Evolutionary conservation across 305 asterid genomes (phyloP), one percentile per base, ranked within the genome.

Genomic region (Plantago lanceolata): DNA sequence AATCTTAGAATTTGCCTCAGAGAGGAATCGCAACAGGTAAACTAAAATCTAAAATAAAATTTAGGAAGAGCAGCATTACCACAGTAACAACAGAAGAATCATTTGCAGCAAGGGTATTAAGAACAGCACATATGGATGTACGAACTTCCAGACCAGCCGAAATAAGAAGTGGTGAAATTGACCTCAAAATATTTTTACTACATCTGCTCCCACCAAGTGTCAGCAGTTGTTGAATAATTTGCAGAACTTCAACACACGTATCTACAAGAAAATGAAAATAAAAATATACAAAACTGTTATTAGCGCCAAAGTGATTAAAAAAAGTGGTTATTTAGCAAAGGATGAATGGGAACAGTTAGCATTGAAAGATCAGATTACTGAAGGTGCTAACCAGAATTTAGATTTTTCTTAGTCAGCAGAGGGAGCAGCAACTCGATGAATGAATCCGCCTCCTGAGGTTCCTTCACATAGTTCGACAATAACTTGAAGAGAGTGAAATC

Each of bases 381-480:
- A 40, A 73, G 57, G 53, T 64, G 59, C 86, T 68, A 73, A 93
- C 99, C 99, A 67, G 77, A 66, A 73, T 80, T 71, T 72, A 63
- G 80, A 51, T 81, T 79, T 79, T 60, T 83, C 89, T 79, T 83
- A 56, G 79, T 70, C 70, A 94, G 79, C 73, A 86, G 69, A 13
- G 93, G 93, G 69, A 94, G 90, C 79, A 94, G 79, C 59, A 88
- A 79, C 63, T 90, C 96, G 47, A 88, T 75, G 82, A 86, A 94
- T 65, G 60, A 72, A 72, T 77, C 69, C 17, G 95, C 97, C 47
- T 76, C 80, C 60, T 75, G 67, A 40, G 89, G 78, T 60, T 85
- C 95, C 78, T 78, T 80, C 49, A 88, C 78, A 69, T 88, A 87
- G 73, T 76, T 77, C 1, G 90, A 71, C 70, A 94, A 79, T 68